Evolutionary conservation across 148 eudicot genomes (phyloP).

Genomic region (Rhododendron kiyosumense): DNA sequence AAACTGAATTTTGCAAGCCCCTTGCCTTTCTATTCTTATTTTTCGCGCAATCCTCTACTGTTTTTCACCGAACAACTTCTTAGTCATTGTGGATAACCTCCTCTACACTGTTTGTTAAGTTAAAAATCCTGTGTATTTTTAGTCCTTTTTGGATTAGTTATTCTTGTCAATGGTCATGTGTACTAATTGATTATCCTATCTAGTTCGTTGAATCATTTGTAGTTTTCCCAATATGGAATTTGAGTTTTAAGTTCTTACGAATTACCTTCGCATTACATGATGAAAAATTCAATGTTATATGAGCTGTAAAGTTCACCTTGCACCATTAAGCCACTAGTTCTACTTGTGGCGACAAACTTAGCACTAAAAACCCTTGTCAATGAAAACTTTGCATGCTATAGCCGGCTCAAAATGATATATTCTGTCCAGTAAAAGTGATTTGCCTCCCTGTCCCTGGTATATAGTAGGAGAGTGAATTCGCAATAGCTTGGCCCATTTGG

Average conservation of each 20-base stretch:
- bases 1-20: neutral
- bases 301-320: neutral
- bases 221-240: neutral
- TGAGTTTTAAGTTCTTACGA: neutral
- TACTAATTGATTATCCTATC: neutral
- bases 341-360: neutral
- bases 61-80: neutral
- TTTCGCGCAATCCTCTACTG: neutral
- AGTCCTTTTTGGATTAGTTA: neutral
- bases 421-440: neutral
- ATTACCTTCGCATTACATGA: neutral
- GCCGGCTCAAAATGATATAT: neutral
- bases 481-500: neutral
- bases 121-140: neutral
- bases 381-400: neutral
- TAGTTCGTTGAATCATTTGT: neutral
- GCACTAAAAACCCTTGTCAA: neutral
- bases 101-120: neutral
- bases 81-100: neutral
- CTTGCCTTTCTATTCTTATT: neutral
- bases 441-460: neutral
- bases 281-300: neutral
- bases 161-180: neutral
- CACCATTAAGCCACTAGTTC: neutral
- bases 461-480: neutral